These are phyloP conservation scores for Elymus sibiricus DNA, from an alignment of 176 grass and related monocot genomes.

Conservation along the genomic window DNA sequence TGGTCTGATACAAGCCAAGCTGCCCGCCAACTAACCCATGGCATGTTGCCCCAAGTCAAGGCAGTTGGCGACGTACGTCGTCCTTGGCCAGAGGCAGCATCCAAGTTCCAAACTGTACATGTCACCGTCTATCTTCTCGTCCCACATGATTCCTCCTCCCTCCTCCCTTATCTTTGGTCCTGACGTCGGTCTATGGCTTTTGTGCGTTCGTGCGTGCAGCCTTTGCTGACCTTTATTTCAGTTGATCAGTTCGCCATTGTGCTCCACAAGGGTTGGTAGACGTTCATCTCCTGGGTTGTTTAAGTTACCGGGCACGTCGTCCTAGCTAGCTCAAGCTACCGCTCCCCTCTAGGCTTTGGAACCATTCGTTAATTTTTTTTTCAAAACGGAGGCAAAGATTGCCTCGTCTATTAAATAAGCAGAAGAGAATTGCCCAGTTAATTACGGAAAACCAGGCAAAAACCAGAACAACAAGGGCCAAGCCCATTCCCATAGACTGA, in stretches of 20 bases:
- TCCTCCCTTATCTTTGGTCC: slow-evolving; percentile 26
- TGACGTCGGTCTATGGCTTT: slow-evolving; percentile 37
- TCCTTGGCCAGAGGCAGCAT: slow-evolving; percentile 22
- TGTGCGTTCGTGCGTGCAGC: slow-evolving; percentile 30
- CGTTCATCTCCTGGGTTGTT: neutral
- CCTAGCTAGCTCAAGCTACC: neutral
- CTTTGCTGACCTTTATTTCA: slow-evolving; percentile 40
- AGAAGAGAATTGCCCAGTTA: no score
- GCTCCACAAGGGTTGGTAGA: neutral
- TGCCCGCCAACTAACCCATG: neutral
- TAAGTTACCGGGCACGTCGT: no score
- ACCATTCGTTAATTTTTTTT: neutral
- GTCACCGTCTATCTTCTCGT: slow-evolving; percentile 36
- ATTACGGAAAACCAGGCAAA: no score
- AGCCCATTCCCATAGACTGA: no score
- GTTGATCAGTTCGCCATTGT: neutral
- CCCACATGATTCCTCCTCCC: neutral
- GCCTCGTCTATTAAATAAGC: no score
- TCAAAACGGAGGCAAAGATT: no score
- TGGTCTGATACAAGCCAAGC: neutral
- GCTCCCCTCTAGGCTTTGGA: neutral
- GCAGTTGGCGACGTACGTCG: slow-evolving; percentile 1
- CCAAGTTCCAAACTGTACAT: slow-evolving; percentile 20
- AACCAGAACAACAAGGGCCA: no score
- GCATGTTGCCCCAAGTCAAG: slow-evolving; percentile 25